phyloP scores from a whole-genome alignment of 768 basidiomycete genomes.

The Erythrobasidium yunnanense region DNA sequence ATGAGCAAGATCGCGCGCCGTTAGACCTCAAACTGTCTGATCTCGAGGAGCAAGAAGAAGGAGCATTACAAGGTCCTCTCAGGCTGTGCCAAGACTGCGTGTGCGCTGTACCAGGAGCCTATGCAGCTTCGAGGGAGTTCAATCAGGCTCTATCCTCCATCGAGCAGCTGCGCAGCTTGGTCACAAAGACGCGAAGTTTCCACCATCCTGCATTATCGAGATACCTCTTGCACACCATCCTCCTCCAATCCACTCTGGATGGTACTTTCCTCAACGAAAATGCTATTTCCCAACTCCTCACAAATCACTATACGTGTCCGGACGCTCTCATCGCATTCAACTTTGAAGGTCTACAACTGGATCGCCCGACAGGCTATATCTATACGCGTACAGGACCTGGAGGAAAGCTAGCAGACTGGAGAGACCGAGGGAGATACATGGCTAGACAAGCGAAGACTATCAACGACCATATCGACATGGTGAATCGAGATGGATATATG shows the following conservation, averaged over 20 bases:
- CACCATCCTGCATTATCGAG: background rate
- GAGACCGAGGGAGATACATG: constrained; percentile 16
- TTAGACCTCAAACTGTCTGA: too few relatives aligned
- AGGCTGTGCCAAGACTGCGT: constrained; percentile 20
- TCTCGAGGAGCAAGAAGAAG: too few relatives aligned
- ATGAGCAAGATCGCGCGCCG: too few relatives aligned
- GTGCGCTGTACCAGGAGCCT: constrained; percentile 1
- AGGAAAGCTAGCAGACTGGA: constrained; percentile 11
- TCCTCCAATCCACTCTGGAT: background rate
- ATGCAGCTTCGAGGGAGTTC: constrained; percentile 4
- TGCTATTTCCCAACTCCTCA: constrained; percentile 3
- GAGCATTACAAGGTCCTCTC: constrained; percentile 13
- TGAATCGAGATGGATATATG: constrained; percentile 1
- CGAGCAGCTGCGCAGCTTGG: background rate
- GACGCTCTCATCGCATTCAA: constrained; percentile 23
- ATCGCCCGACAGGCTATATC: constrained; percentile 13
- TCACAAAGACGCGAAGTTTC: background rate
- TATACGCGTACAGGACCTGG: constrained; percentile 21
- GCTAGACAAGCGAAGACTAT: constrained; percentile 6
- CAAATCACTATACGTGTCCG: constrained; percentile 20
- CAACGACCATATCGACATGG: background rate
- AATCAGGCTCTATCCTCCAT: background rate
- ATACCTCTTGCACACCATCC: constrained; percentile 14
- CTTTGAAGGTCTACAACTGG: constrained; percentile 9
- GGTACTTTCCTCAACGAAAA: constrained; percentile 7